A percentile compares a stretch with the other conserved stretches of the same genome.
Conservation (phyloP, 768 basidiomycete species). For the Pleurotus citrinopileatus region DNA sequence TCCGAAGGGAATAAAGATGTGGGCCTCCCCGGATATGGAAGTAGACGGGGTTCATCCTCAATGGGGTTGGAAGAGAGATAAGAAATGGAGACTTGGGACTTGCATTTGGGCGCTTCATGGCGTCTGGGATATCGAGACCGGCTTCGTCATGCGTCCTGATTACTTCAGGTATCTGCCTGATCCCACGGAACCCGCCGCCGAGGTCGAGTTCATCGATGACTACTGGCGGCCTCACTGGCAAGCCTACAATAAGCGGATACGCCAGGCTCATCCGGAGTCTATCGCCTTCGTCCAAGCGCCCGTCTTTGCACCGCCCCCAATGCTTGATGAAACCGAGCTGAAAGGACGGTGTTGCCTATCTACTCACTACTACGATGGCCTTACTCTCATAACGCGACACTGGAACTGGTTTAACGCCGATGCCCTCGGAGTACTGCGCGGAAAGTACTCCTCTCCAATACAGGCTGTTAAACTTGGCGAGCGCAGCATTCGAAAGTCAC, state of each 20-base stretch:
- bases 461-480: constrained; percentile 85
- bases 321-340: constrained; percentile 48
- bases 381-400: constrained; percentile 89
- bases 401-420: constrained; percentile 98
- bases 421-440: constrained; percentile 86
- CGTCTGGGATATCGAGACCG: constrained; percentile 80
- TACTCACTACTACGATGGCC: constrained; percentile 91
- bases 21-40: constrained; percentile 60
- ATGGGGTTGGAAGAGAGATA: constrained; percentile 85
- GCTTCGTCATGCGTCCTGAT: constrained; percentile 61
- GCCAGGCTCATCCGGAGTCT: constrained; percentile 69
- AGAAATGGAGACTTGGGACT: constrained; percentile 68
- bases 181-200: constrained; percentile 26
- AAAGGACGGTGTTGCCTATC: constrained; percentile 72
- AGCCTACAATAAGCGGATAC: constrained; percentile 54
- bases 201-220: constrained; percentile 69
- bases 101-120: constrained; percentile 89
- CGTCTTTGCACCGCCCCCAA: constrained; percentile 81
- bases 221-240: constrained; percentile 78
- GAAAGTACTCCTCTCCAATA: constrained; percentile 66
- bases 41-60: constrained; percentile 51
- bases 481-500: constrained; percentile 69
- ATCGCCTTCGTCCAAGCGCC: constrained; percentile 92
- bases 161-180: constrained; percentile 65
- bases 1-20: constrained; percentile 76